Conservation (phyloP, 768 basidiomycete species). For the Pisolithus tinctorius region DNA sequence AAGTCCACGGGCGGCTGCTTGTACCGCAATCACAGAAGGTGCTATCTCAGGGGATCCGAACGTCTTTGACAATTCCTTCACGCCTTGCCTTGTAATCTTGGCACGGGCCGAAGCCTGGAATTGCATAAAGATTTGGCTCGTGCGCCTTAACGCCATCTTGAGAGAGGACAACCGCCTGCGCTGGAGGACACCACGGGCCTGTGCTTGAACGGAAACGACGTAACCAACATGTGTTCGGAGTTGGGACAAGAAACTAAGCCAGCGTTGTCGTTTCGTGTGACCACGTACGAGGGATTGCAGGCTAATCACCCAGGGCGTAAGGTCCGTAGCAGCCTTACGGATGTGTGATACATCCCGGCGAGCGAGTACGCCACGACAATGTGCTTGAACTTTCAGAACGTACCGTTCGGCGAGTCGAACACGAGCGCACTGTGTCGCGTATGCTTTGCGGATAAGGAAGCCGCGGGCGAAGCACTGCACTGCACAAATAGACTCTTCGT, state of each 20-base stretch:
- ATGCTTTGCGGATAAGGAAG: conserved; percentile 56
- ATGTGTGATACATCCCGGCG: conserved; percentile 39
- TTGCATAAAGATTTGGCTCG: conserved; percentile 53
- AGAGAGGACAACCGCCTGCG: conserved; percentile 61
- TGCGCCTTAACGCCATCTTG: conserved; percentile 54
- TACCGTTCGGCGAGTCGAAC: conserved; percentile 61
- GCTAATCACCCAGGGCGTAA: conserved; percentile 52
- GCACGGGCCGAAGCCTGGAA: conserved; percentile 79
- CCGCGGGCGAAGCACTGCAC: conserved; percentile 69
- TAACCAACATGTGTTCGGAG: conserved; percentile 42
- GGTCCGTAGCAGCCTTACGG: conserved; percentile 35
- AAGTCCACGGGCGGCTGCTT: conserved; percentile 67
- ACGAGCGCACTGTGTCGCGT: conserved; percentile 47
- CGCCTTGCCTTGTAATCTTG: conserved; percentile 53
- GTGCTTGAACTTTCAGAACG: conserved; percentile 61
- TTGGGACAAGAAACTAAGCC: conserved; percentile 39
- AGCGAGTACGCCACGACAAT: conserved; percentile 52
- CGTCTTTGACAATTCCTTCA: conserved; percentile 59
- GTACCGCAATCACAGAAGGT: conserved; percentile 57
- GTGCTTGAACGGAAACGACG: conserved; percentile 70
- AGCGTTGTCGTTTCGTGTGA: conserved; percentile 48
- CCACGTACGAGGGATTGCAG: conserved; percentile 69
- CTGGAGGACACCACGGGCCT: conserved; percentile 72
- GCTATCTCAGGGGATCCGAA: conserved; percentile 53
- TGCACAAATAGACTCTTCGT: conserved; percentile 61